Base-by-base conservation (phyloP, 1,284 basidiomycete genomes). In the Sporisorium exsertum region DNA sequence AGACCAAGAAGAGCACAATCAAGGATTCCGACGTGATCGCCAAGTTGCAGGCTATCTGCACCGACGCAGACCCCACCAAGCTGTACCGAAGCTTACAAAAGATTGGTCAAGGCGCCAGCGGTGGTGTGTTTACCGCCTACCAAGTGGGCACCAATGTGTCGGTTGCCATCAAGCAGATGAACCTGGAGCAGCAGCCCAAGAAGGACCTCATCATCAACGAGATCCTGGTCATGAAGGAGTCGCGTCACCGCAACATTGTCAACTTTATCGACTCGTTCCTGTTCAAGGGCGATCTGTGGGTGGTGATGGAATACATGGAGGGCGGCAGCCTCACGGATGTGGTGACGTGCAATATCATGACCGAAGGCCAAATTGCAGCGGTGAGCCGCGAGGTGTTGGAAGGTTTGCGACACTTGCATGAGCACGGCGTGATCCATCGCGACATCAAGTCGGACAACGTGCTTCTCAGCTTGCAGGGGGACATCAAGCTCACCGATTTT, bases 251-350 rank as follows among this genome's bases (percentile, higher is more conserved):
- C 20, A 99, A 99, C 86, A 98, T 99, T 81, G 97, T 99, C 88
- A 99, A 98, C 87, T 99, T 94, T 87, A 97, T 98, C 83, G 97
- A 99, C 87, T 97, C 95, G 16, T 99, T 97, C 90, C 87, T 99
- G 45, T 91, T 95, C 88, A 94, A 94, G 88, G 97, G 97, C 85
- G 96, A 98, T 85, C 89, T 99, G 3, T 99, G 97, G 97, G 96
- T 98, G 55, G 94, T 99, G 65, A 99, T 98, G 95, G 95, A 99
- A 88, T 99, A 97, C 87, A 98, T 99, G 96, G 95, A 98, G 87
- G 95, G 95, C 50, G 89, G 89, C 15, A 87, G 91, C 49, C 87
- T 98, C 64, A 98, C 95, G 0, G 96, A 98, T 83, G 94, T 99
- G 66, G 95, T 98, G 77, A 97, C 95, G 2, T 94, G 94, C 61